Evolutionary conservation across 2,329 filamentous ascomycete genomes (phyloP).

Genomic region (Thelonectria olida): DNA sequence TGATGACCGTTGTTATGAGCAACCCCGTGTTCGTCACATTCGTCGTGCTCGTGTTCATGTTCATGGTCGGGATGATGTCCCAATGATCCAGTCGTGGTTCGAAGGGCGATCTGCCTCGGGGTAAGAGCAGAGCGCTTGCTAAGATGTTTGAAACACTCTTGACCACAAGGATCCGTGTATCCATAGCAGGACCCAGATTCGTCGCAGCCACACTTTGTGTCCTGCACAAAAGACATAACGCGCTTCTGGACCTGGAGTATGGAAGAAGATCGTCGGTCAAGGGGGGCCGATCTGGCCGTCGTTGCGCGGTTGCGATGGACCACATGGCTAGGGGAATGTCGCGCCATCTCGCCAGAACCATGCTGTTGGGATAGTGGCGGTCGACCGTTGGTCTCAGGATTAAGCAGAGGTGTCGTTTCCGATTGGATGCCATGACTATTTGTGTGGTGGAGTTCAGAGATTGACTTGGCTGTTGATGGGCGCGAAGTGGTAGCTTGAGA

Average conservation of each 20-base stretch:
- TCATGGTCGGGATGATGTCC: conserved; percentile 36
- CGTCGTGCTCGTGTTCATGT: conserved; percentile 35
- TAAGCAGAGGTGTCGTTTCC: conserved; percentile 62
- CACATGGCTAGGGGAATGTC: conserved; percentile 37
- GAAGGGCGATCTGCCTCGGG: conserved; percentile 50
- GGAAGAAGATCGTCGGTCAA: conserved; percentile 63
- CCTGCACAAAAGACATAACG: conserved; percentile 72
- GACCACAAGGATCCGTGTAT: conserved; percentile 72
- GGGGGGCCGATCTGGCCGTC: conserved; percentile 40
- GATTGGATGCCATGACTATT: conserved; percentile 35
- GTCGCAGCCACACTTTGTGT: conserved; percentile 71
- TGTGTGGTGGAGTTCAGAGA: conserved; percentile 28
- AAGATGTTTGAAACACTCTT: conserved; percentile 71
- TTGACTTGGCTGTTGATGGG: conserved; percentile 28
- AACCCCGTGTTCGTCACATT: conserved; percentile 3
- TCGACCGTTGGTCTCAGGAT: conserved; percentile 39
- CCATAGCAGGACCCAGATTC: conserved; percentile 69
- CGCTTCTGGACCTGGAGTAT: conserved; percentile 64
- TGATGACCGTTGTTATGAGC: conserved; percentile 23
- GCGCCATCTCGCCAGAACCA: conserved; percentile 41
- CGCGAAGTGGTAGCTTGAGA: conserved; percentile 39
- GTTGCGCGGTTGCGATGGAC: conserved; percentile 37
- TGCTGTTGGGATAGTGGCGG: conserved; percentile 40
- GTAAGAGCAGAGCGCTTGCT: conserved; percentile 47
- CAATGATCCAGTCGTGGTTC: conserved; percentile 52